These are phyloP conservation scores for Physaria fendleri DNA, from an alignment of 345 rosid genomes.

Conservation along the genomic window DNA sequence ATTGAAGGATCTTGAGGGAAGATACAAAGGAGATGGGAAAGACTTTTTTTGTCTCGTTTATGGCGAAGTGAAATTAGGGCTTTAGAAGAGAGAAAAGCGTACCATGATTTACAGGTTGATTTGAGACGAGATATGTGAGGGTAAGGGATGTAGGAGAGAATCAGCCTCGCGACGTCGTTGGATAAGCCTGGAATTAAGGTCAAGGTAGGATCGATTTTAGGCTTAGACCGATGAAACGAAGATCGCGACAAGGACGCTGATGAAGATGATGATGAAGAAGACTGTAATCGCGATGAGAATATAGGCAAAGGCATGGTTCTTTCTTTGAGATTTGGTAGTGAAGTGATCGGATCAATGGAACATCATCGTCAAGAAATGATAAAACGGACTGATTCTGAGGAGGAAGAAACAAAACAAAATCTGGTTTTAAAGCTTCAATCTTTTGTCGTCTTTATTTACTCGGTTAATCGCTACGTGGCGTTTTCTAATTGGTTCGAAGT, in stretches of 20 bases:
- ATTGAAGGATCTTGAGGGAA: constrained; percentile 87
- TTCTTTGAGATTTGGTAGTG: background rate
- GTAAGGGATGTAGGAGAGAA: constrained; percentile 64
- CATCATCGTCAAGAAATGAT: constrained; percentile 10
- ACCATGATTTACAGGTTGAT: constrained; percentile 67
- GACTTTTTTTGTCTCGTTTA: constrained; percentile 13
- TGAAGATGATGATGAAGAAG: constrained; percentile 5
- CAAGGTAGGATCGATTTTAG: constrained; percentile 30
- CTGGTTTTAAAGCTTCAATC: background rate
- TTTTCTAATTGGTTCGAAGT: too few relatives aligned
- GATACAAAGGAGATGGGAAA: constrained; percentile 66
- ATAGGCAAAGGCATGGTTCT: constrained; percentile 27
- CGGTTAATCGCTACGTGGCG: too few relatives aligned
- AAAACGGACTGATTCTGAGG: constrained; percentile 11
- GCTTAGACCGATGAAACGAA: constrained; percentile 4
- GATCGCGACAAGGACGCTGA: constrained; percentile 21
- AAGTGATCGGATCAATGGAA: constrained; percentile 12
- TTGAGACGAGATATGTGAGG: constrained; percentile 73
- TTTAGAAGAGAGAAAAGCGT: constrained; percentile 60
- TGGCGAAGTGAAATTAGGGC: constrained; percentile 57
- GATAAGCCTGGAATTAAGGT: constrained; percentile 72
- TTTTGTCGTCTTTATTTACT: background rate
- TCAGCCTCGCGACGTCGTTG: constrained; percentile 49
- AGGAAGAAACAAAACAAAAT: background rate
- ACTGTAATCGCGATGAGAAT: constrained; percentile 21